Evolutionary conservation across 2,329 filamentous ascomycete species (phyloP), one percentile per base, ranked within the genome.

Genomic region (Fonsecaea nubica): DNA sequence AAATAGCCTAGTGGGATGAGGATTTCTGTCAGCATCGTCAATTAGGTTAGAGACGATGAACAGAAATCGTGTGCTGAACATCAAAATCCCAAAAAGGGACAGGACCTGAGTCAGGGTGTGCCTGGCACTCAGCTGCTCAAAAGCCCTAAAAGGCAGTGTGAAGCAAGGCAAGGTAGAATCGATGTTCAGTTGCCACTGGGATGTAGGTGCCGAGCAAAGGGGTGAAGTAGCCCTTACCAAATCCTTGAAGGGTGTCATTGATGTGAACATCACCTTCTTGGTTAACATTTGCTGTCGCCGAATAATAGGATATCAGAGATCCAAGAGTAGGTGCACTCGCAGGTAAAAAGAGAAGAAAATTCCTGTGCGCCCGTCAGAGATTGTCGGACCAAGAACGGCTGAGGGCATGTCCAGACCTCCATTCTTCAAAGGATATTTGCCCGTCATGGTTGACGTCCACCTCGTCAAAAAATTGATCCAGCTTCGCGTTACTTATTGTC

Each of bases 1-100:
- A 98, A 99, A 82, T 98, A 99, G 86, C 95, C 95, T 96, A 90
- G 86, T 88, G 92, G 87, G 79, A 91, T 92, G 79, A 92, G 84
- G 84, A 90, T 85, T 78, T 84, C 82, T 78, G 86, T 89, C 83
- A 89, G 86, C 83, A 78, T 82, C 60, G 68, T 70, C 68, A 70
- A 70, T 61, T 62, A 60, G 59, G 58, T 63, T 38, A 64, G 52
- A 66, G 38, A 58, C 45, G 36, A 57, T 50, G 38, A 62, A 62
- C 32, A 48, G 54, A 58, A 62, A 30, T 42, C 18, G 25, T 52
- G 58, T 36, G 40, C 30, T n/a, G n/a, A n/a, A 42, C 48, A 25
- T 36, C 38, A 42, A 30, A 52, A 32, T 25, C 30, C 38, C 42
- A 30, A 52, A 52, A 18, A 53, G 32, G 18, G 33, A 15, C 30